phyloP scores from a whole-genome alignment of 2,329 filamentous ascomycete species.

The Hymenoscyphus repandus region DNA sequence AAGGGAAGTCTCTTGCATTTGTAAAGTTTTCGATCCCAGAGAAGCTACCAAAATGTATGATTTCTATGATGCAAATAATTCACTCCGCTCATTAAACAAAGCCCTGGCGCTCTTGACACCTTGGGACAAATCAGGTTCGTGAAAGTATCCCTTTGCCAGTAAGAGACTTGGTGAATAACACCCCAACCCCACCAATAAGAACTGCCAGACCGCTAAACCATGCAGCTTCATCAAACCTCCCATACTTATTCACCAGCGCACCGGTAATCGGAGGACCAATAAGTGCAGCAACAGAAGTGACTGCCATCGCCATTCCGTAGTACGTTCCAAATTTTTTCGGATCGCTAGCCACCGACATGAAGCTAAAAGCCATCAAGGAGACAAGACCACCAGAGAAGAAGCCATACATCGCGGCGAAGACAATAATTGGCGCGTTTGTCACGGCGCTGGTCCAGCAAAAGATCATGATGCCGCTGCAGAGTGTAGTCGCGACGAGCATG shows the following conservation, averaged over 20 bases:
- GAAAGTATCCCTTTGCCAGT: background rate
- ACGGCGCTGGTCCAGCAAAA: conserved; percentile 28
- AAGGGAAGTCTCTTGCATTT: no score
- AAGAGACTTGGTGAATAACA: background rate
- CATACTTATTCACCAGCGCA: conserved; percentile 46
- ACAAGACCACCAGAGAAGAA: conserved; percentile 34
- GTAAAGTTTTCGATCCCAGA: no score
- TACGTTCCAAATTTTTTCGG: conserved; percentile 64
- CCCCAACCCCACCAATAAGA: conserved; percentile 14
- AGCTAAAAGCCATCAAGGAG: conserved; percentile 20
- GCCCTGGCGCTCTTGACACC: no score
- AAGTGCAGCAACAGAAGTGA: conserved; percentile 58
- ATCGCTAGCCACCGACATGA: conserved; percentile 45
- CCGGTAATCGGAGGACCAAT: conserved; percentile 64
- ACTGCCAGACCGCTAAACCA: conserved; percentile 25
- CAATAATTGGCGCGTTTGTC: conserved; percentile 27
- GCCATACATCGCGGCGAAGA: conserved; percentile 30
- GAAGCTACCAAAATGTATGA: no score
- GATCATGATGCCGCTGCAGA: conserved; percentile 28
- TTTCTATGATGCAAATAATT: no score
- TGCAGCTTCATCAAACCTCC: conserved; percentile 34
- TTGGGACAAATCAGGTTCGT: background rate
- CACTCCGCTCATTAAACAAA: no score
- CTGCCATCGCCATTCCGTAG: conserved; percentile 60
- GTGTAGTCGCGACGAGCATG: conserved; percentile 21